Conservation (phyloP, 1,139 yeast genomes). For the Candida neerlandica region DNA sequence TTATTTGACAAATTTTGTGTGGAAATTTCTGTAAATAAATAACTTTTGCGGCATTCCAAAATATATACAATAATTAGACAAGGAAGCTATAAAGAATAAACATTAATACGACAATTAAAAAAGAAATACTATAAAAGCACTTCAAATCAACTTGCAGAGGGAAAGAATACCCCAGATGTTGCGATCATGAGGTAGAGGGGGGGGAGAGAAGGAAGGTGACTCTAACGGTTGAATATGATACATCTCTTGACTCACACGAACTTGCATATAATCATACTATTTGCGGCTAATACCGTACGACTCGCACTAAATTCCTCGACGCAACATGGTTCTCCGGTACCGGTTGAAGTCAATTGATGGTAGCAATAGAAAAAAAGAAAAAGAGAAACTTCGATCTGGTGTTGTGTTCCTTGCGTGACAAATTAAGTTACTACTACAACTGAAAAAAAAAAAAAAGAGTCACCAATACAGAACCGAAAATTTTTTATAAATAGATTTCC, state of each 20-base stretch:
- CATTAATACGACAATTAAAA: not conserved
- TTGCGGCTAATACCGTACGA: not conserved
- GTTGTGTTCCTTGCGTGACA: not conserved
- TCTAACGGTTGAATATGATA: not conserved
- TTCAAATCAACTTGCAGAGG: not conserved
- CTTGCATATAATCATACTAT: not conserved
- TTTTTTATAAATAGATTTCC: not conserved
- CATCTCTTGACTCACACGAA: not conserved
- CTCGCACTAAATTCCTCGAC: too few species aligned
- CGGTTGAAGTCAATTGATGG: not conserved
- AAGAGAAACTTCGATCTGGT: not conserved
- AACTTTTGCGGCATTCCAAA: constrained; percentile 4
- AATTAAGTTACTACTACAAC: not conserved
- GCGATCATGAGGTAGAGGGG: too few species aligned
- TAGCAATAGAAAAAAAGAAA: too few species aligned
- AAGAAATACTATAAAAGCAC: too few species aligned
- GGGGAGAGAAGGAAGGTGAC: too few species aligned
- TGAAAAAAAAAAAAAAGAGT: not conserved
- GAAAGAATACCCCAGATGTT: not conserved
- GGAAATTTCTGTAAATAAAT: not conserved
- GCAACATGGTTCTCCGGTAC: not conserved
- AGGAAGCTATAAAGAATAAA: not conserved
- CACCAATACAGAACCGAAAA: not conserved
- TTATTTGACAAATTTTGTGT: not conserved
- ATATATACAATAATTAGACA: not conserved